A percentile compares a stretch with the other conserved stretches of the same genome.
phyloP scores from a whole-genome alignment of 2,329 filamentous ascomycete species.

The Microcera coccophila region DNA sequence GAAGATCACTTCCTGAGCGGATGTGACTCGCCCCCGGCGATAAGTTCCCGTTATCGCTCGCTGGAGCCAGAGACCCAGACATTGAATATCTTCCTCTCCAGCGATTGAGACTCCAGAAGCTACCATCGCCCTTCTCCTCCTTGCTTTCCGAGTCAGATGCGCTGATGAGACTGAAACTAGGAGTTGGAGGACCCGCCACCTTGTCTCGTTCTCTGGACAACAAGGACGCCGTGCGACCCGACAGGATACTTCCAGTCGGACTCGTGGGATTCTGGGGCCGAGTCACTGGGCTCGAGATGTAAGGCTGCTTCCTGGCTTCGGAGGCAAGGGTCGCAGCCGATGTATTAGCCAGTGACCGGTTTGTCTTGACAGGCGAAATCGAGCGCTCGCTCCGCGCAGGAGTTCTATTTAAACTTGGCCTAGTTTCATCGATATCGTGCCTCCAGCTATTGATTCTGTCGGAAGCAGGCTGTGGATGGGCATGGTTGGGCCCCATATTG shows the following conservation, averaged over 20 bases:
- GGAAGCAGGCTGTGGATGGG: slow-evolving; percentile 38
- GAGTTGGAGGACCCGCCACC: slow-evolving; percentile 45
- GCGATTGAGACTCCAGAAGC: slow-evolving; percentile 56
- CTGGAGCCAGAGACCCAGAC: slow-evolving; percentile 20
- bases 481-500: slow-evolving; percentile 27
- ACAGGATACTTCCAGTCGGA: slow-evolving; percentile 35
- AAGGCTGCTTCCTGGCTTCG: slow-evolving; percentile 45
- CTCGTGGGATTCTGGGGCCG: slow-evolving; percentile 32
- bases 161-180: slow-evolving; percentile 50
- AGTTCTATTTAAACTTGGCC: slow-evolving; percentile 37
- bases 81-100: slow-evolving; percentile 44
- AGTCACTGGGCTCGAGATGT: slow-evolving; percentile 28
- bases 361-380: slow-evolving; percentile 49
- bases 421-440: slow-evolving; percentile 54
- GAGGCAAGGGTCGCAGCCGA: slow-evolving; percentile 41
- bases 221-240: slow-evolving; percentile 22
- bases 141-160: slow-evolving; percentile 33
- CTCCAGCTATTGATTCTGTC: slow-evolving; percentile 89
- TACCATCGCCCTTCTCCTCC: slow-evolving; percentile 39
- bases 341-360: slow-evolving; percentile 34
- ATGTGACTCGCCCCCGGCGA: slow-evolving; percentile 32
- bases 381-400: slow-evolving; percentile 51
- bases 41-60: slow-evolving; percentile 9
- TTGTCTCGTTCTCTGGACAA: slow-evolving; percentile 26
- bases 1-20: slow-evolving; percentile 24